Percentiles rank a stretch among this genome's conserved stretches.
These are phyloP conservation scores for Hibiscus tridactylites DNA, from an alignment of 345 rosid species.

Conservation along the genomic window DNA sequence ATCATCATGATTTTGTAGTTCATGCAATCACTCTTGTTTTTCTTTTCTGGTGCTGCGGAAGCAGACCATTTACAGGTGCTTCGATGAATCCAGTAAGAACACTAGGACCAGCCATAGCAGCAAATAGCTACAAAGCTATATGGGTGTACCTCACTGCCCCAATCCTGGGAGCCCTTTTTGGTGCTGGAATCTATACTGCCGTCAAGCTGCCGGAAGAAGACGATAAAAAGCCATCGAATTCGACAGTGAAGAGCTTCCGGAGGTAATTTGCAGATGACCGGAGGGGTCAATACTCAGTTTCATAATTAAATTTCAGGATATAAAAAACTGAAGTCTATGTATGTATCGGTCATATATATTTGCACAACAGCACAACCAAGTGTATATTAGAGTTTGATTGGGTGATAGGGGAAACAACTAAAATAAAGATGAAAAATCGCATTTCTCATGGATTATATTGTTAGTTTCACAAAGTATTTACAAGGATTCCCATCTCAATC, in stretches of 20 bases:
- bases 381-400: background rate
- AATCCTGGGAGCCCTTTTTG: slow-evolving; percentile 68
- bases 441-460: background rate
- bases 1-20: background rate
- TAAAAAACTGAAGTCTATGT: too few species aligned
- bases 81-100: slow-evolving; percentile 92
- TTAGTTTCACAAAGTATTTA: background rate
- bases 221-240: slow-evolving; percentile 22
- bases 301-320: too few species aligned
- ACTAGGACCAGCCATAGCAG: slow-evolving; percentile 78
- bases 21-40: background rate
- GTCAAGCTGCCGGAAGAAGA: slow-evolving; percentile 72
- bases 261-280: slow-evolving; percentile 22
- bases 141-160: slow-evolving; percentile 89
- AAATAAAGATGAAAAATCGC: background rate
- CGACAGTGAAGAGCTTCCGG: slow-evolving; percentile 44
- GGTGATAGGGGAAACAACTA: background rate
- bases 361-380: too few species aligned
- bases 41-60: background rate
- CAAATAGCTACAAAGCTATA: slow-evolving; percentile 69
- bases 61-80: slow-evolving; percentile 70
- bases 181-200: slow-evolving; percentile 72
- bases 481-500: too few species aligned
- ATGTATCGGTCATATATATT: too few species aligned
- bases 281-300: too few species aligned